phyloP scores from a whole-genome alignment of 768 basidiomycete genomes.

The Scleroderma bovista region DNA sequence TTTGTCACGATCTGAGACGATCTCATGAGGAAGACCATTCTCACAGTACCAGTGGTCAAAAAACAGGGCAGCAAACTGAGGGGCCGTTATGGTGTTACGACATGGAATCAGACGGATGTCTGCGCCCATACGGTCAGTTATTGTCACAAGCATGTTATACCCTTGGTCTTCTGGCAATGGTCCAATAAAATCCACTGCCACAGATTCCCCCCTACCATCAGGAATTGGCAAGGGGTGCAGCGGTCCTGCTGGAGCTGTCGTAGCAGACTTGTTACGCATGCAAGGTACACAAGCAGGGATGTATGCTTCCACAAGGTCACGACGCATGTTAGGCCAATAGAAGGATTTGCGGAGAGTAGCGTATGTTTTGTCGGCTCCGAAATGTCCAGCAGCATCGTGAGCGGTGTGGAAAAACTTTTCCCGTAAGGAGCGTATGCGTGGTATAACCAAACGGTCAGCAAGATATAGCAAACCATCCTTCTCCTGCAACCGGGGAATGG shows the following conservation, averaged over 20 bases:
- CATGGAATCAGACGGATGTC: neutral
- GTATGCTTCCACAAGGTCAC: neutral
- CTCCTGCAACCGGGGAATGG: neutral
- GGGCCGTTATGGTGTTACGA: neutral
- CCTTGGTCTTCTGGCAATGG: conserved; percentile 29
- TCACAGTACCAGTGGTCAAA: conserved; percentile 16
- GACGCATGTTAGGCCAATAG: conserved; percentile 15
- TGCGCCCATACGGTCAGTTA: conserved; percentile 15
- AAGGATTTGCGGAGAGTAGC: conserved; percentile 15
- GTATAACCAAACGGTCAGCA: conserved; percentile 9
- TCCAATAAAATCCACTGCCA: conserved; percentile 34
- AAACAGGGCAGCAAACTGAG: neutral
- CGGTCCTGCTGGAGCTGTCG: conserved; percentile 16
- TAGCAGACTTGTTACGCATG: conserved; percentile 30
- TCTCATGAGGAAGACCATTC: conserved; percentile 3
- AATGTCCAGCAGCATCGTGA: conserved; percentile 29
- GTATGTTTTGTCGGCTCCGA: conserved; percentile 31
- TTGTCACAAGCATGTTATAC: conserved; percentile 18
- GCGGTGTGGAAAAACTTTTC: conserved; percentile 22
- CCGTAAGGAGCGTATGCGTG: neutral
- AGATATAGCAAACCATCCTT: conserved; percentile 5
- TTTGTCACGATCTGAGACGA: conserved; percentile 23
- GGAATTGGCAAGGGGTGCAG: conserved; percentile 13
- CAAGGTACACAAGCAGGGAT: conserved; percentile 21
- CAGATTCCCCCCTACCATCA: conserved; percentile 5